Base-by-base conservation (phyloP, 257 asterid species). In the Solanum okadae region DNA sequence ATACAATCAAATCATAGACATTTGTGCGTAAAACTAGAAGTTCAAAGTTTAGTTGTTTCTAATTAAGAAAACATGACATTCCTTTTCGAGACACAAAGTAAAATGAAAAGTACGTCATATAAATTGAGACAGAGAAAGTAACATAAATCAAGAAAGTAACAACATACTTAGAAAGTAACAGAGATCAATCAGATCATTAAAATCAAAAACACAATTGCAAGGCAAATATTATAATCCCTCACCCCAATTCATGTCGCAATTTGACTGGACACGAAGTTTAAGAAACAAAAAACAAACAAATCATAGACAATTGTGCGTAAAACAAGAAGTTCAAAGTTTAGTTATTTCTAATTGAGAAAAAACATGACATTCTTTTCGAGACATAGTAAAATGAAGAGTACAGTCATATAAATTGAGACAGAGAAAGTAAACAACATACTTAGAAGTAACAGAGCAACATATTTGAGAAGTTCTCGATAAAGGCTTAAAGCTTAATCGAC, bases 371-470 rank as follows among this genome's bases (percentile, higher is more conserved):
- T 67, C 33, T n/a, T n/a, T 18, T 56, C 5, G 5, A 20, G 18
- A 33, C 12, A 27, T 5, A 8, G 86, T 79, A 76, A 2, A 59
- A 5, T 34, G 20, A 12, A 67, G 0, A 38, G 4, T 27, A 23
- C 0, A 5, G 16, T 1, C 44, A 79, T 52, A 40, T 16, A 15
- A 20, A 18, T 42, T 9, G 33, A 7, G 1, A 87, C 61, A 65
- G 2, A 56, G 2, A 22, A 27, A 35, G 18, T n/a, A 14, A 13
- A 14, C 3, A 29, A 31, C 94, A 83, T 87, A 94, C 98, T 92
- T 93, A 29, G 98, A 93, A 84, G 96, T 91, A 3, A 95, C 98
- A 89, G 99, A 97, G 92, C 99, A 97, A 42, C 88, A 84, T 79
- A 93, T 95, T 86, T 87, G 90, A n/a, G 94, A 89, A 61, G 87